Evolutionary conservation across 176 grass and related monocot genomes (phyloP).

Genomic region (Panicum miliaceum): DNA sequence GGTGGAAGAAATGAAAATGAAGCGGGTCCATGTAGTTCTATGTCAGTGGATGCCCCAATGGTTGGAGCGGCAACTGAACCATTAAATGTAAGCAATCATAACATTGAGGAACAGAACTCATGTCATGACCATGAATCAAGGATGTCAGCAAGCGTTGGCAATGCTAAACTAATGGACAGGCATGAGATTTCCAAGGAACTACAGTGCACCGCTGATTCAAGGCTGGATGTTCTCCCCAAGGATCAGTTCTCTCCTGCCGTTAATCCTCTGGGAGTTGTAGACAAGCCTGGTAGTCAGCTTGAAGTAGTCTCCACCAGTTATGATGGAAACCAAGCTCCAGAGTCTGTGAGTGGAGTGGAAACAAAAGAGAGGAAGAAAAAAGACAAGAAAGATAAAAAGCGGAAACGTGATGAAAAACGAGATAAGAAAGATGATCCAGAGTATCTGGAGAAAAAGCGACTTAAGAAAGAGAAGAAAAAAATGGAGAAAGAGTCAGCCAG

Average conservation of each 20-base stretch:
- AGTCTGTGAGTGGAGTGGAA: constrained; percentile 38
- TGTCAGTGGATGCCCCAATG: constrained; percentile 91
- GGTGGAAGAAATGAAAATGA: constrained; percentile 79
- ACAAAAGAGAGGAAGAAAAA: constrained; percentile 68
- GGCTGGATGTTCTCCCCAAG: constrained; percentile 40
- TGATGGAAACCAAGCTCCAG: constrained; percentile 51
- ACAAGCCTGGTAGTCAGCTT: constrained; percentile 47
- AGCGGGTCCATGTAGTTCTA: constrained; percentile 81
- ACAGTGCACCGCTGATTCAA: constrained; percentile 91
- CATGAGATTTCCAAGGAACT: constrained; percentile 76
- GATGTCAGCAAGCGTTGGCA: constrained; percentile 84
- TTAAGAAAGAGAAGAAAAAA: constrained; percentile 88
- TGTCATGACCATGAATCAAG: constrained; percentile 76
- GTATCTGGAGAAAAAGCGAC: constrained; percentile 79
- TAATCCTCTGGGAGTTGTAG: constrained; percentile 38
- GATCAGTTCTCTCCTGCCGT: constrained; percentile 44
- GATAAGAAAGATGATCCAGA: constrained; percentile 81
- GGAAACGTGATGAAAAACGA: constrained; percentile 61
- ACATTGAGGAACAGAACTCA: constrained; percentile 69
- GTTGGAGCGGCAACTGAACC: constrained; percentile 56
- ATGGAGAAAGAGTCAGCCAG: constrained; percentile 82
- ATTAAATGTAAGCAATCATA: constrained; percentile 66
- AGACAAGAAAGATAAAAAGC: constrained; percentile 83
- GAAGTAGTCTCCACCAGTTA: constrained; percentile 49
- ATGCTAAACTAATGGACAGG: constrained; percentile 64